These are phyloP conservation scores for Cryptococcus sp. DNA, from an alignment of 1,284 basidiomycete species.

Conservation along the genomic window DNA sequence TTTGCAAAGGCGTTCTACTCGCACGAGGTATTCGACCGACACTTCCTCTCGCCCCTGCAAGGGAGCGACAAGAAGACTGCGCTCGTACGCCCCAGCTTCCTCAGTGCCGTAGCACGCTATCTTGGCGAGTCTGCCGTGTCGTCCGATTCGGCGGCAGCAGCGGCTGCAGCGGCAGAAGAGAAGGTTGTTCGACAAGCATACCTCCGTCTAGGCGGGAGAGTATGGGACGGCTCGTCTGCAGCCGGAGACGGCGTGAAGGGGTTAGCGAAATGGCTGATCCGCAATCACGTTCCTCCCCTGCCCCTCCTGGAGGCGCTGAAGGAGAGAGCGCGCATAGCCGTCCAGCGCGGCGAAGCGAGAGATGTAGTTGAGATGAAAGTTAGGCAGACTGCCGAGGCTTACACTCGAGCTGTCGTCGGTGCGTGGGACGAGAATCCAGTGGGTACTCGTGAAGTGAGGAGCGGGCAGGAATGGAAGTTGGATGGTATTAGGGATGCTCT, in stretches of 20 bases:
- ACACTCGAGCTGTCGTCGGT: slow-evolving; percentile 8
- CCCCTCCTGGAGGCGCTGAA: slow-evolving; percentile 28
- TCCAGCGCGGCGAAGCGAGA: slow-evolving; percentile 1
- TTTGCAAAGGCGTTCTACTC: slow-evolving; percentile 37
- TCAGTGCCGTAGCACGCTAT: slow-evolving; percentile 12
- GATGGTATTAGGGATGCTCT: slow-evolving; percentile 31
- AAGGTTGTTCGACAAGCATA: slow-evolving; percentile 10
- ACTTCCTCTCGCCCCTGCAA: slow-evolving; percentile 14
- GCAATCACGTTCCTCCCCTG: slow-evolving; percentile 28
- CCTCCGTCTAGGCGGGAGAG: slow-evolving; percentile 8
- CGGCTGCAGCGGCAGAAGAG: slow-evolving; percentile 5
- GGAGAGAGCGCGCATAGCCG: slow-evolving; percentile 12
- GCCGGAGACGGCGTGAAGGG: background rate
- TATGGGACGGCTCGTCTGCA: background rate
- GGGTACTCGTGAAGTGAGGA: background rate
- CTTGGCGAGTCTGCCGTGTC: background rate
- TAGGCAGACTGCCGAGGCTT: slow-evolving; percentile 29
- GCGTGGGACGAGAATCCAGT: slow-evolving; percentile 22
- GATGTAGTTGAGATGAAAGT: slow-evolving; percentile 23
- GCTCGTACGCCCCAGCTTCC: slow-evolving; percentile 37
- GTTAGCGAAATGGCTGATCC: slow-evolving; percentile 30
- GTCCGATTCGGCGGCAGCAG: slow-evolving; percentile 1
- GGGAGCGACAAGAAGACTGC: slow-evolving; percentile 33
- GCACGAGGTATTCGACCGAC: slow-evolving; percentile 25
- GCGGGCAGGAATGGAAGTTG: slow-evolving; percentile 29